phyloP scores from a whole-genome alignment of 345 rosid genomes.

The Ceriops tagal region DNA sequence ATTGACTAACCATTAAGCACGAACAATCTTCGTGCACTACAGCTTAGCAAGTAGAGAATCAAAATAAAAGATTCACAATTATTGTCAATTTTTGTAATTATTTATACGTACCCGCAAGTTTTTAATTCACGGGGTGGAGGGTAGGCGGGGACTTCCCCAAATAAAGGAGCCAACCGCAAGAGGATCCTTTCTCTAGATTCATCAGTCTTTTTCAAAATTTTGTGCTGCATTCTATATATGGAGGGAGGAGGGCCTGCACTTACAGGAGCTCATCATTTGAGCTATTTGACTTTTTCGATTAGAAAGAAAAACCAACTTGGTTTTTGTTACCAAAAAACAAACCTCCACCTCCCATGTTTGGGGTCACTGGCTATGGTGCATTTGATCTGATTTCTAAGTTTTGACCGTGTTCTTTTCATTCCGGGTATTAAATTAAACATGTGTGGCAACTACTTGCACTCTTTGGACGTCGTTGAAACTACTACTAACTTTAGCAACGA shows the following conservation, averaged over 20 bases:
- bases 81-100: background rate
- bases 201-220: background rate
- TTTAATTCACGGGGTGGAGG: conserved; percentile 14
- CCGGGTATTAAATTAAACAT: too few species aligned
- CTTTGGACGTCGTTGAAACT: too few species aligned
- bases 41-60: conserved; percentile 15
- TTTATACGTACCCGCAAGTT: too few species aligned
- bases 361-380: background rate
- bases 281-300: conserved; percentile 17
- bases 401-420: background rate
- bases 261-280: conserved; percentile 12
- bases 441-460: too few species aligned
- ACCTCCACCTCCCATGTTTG: background rate
- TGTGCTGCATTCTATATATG: conserved; percentile 9
- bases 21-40: conserved; percentile 14
- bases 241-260: background rate
- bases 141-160: conserved; percentile 31
- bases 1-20: background rate
- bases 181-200: conserved; percentile 6
- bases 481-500: too few species aligned
- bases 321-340: background rate
- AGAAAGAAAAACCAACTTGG: conserved; percentile 9
- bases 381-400: background rate
- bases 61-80: background rate
- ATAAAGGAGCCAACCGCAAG: conserved; percentile 39